Evolutionary conservation across 169 alveolate species (phyloP).

Genomic region (Cyclospora cayetanensis): DNA sequence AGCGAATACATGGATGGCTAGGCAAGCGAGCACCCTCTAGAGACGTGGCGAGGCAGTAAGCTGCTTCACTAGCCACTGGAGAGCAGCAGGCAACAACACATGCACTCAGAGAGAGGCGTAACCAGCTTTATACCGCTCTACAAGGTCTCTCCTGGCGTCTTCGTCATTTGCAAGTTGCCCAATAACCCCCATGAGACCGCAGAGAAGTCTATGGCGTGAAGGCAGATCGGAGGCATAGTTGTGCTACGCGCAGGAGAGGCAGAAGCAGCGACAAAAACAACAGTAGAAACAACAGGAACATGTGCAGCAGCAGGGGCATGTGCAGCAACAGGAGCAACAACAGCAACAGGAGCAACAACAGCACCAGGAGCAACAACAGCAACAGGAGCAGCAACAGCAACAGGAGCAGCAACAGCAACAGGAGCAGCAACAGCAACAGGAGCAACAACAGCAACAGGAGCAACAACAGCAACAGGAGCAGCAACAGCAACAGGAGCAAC

Average conservation of each 20-base stretch:
- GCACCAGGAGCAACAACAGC: not conserved
- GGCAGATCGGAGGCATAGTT: not conserved
- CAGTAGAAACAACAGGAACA: not conserved
- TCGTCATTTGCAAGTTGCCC: conserved; percentile 32
- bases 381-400: not conserved
- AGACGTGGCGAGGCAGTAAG: too few species aligned
- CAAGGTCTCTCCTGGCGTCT: not conserved
- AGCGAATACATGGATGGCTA: too few species aligned
- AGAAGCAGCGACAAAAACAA: not conserved
- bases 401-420: not conserved
- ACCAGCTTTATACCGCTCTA: not conserved
- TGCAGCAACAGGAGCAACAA: not conserved
- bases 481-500: not conserved
- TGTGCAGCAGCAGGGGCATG: not conserved
- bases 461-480: not conserved
- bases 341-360: not conserved
- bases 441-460: not conserved
- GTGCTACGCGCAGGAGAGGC: conserved; percentile 39
- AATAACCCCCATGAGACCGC: not conserved
- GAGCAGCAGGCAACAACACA: too few species aligned
- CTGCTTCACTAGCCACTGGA: too few species aligned
- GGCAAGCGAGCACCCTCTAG: too few species aligned
- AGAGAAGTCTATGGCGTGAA: not conserved
- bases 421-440: not conserved
- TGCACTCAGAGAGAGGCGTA: too few species aligned